phyloP scores from a whole-genome alignment of 1,284 basidiomycete species.

The Rhodotorula mucilaginosa region DNA sequence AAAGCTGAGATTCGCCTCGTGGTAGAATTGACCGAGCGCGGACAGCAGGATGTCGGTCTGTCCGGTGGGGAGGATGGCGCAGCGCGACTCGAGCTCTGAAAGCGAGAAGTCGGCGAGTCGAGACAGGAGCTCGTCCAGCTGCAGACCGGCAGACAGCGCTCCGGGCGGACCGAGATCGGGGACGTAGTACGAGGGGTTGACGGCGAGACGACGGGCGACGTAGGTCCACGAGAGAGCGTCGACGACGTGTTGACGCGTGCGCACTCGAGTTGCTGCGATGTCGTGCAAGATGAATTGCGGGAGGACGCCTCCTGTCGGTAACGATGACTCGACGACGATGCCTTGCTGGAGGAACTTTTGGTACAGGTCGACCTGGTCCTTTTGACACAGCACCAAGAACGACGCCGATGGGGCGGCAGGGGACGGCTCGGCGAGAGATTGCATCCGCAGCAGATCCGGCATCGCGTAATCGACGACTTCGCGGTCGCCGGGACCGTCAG shows the following conservation, averaged over 20 bases:
- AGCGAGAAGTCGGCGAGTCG: slow-evolving; percentile 62
- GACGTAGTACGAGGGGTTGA: slow-evolving; percentile 85
- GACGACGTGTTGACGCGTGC: slow-evolving; percentile 66
- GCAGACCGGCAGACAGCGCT: slow-evolving; percentile 36
- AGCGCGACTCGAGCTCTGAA: slow-evolving; percentile 20
- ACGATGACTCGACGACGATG: slow-evolving; percentile 67
- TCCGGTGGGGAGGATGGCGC: slow-evolving; percentile 22
- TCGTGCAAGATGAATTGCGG: slow-evolving; percentile 21
- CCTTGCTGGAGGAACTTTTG: slow-evolving; percentile 80
- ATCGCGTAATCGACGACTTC: slow-evolving; percentile 66
- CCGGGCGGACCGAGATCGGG: slow-evolving; percentile 36
- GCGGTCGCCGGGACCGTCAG: slow-evolving; percentile 19
- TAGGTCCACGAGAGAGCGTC: slow-evolving; percentile 80
- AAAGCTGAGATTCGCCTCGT: neutral
- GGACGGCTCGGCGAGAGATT: slow-evolving; percentile 67
- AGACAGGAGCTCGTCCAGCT: slow-evolving; percentile 61
- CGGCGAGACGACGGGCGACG: slow-evolving; percentile 65
- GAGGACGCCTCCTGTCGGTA: slow-evolving; percentile 23
- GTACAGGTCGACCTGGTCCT: slow-evolving; percentile 74
- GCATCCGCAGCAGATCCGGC: slow-evolving; percentile 84
- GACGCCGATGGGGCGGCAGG: slow-evolving; percentile 55
- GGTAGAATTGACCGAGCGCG: slow-evolving; percentile 13
- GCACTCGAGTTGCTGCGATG: slow-evolving; percentile 49
- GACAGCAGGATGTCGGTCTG: slow-evolving; percentile 19
- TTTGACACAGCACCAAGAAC: slow-evolving; percentile 83